phyloP scores from a whole-genome alignment of 306 rosid species.

The Carpinus viminea region DNA sequence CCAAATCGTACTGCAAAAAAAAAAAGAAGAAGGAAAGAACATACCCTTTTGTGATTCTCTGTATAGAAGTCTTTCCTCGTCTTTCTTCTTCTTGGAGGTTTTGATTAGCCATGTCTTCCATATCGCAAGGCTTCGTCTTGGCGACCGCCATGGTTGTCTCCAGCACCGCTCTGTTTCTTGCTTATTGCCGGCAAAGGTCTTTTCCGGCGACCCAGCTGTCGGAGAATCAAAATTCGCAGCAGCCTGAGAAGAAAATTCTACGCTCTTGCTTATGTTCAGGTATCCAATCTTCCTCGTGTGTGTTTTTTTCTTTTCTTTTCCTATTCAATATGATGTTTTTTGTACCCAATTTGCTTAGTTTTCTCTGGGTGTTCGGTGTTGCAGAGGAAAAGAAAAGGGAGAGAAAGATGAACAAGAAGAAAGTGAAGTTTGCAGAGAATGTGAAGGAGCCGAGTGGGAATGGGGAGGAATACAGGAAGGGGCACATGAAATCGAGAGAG shows the following conservation, averaged over 20 bases:
- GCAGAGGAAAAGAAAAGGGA: slow-evolving; percentile 48
- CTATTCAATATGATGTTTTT: not conserved
- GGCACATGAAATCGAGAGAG: slow-evolving; percentile 29
- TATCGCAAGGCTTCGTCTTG: slow-evolving; percentile 48
- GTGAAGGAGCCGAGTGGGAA: slow-evolving; percentile 51
- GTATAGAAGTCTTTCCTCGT: no score
- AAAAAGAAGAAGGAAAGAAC: no score
- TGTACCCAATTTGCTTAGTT: no score
- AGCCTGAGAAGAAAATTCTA: slow-evolving; percentile 21
- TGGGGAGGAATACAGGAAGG: slow-evolving; percentile 34
- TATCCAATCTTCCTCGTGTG: slow-evolving; percentile 6
- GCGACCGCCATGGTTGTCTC: slow-evolving; percentile 60
- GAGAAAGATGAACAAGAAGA: slow-evolving; percentile 71
- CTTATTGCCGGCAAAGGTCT: slow-evolving; percentile 28
- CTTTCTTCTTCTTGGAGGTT: no score
- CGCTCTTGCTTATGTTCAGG: slow-evolving; percentile 76
- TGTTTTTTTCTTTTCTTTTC: not conserved
- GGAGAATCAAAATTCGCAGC: slow-evolving; percentile 3
- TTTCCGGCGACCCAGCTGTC: slow-evolving; percentile 8
- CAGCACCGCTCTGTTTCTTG: slow-evolving; percentile 45
- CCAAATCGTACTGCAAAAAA: not conserved
- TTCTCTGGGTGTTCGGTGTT: not conserved
- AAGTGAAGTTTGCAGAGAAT: slow-evolving; percentile 66
- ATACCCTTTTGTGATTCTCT: no score
- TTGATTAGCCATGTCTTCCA: slow-evolving; percentile 37